These are phyloP conservation scores for Komagataella mondaviorum DNA, from an alignment of 805 yeast genomes.

Conservation along the genomic window DNA sequence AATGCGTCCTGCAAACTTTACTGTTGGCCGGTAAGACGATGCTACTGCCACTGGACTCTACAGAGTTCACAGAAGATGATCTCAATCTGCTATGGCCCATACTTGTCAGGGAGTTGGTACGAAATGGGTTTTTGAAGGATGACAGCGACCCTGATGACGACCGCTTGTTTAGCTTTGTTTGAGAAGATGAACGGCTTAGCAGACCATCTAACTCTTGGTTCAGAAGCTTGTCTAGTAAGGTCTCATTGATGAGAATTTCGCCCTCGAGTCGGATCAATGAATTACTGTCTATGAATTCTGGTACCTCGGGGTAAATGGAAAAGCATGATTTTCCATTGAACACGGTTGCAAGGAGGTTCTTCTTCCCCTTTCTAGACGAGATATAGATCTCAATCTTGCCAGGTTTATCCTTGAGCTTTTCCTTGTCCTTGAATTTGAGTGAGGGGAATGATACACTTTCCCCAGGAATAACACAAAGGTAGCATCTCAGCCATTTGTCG, in stretches of 20 bases:
- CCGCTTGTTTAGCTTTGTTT: conserved; percentile 10
- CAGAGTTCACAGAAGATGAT: conserved; percentile 3
- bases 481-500: conserved; percentile 46
- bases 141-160: conserved; percentile 14
- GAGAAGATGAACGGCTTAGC: conserved; percentile 14
- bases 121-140: conserved; percentile 4
- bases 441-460: conserved; percentile 9
- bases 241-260: conserved; percentile 32
- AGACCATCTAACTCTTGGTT: conserved; percentile 7
- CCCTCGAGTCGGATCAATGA: conserved; percentile 44
- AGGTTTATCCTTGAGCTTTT: conserved; percentile 19
- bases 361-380: conserved; percentile 32
- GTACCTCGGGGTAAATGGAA: conserved; percentile 47
- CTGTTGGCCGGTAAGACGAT: conserved; percentile 8
- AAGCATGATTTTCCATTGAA: conserved; percentile 28
- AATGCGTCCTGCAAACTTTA: conserved; percentile 4
- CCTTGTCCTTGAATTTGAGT: background rate
- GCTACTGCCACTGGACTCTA: background rate
- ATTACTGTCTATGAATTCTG: conserved; percentile 42
- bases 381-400: conserved; percentile 44
- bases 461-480: conserved; percentile 32
- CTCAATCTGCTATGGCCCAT: background rate
- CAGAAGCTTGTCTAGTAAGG: conserved; percentile 10
- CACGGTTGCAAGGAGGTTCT: conserved; percentile 36
- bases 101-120: background rate